Evolutionary conservation across 768 basidiomycete species (phyloP).

Genomic region (Leccinellum rugosiceps): DNA sequence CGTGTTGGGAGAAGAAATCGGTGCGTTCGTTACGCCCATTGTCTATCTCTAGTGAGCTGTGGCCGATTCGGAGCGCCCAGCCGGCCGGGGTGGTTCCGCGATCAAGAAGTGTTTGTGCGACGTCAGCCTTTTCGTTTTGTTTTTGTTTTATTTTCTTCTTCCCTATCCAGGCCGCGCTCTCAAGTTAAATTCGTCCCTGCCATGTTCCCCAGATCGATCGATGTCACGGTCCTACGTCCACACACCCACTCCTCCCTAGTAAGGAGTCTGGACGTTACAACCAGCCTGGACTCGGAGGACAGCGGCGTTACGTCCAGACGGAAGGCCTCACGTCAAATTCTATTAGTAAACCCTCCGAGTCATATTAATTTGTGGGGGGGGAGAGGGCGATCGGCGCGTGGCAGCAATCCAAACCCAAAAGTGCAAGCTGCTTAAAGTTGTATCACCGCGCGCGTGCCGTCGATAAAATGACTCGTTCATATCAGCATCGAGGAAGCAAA

Average conservation of each 20-base stretch:
- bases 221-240: too few species aligned
- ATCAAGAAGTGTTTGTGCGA: background rate
- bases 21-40: background rate
- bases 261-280: too few species aligned
- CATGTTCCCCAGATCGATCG: background rate
- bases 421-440: background rate
- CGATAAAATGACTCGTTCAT: background rate
- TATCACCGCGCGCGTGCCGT: background rate
- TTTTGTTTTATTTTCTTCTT: background rate
- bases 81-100: too few species aligned
- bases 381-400: background rate
- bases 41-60: background rate
- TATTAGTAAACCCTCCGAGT: conserved; percentile 42
- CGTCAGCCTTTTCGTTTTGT: background rate
- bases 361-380: background rate
- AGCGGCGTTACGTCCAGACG: conserved; percentile 55
- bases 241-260: too few species aligned
- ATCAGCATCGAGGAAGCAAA: background rate
- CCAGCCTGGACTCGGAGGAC: conserved; percentile 20
- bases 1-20: background rate
- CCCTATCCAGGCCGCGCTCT: background rate
- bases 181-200: background rate
- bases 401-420: background rate
- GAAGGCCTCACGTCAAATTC: conserved; percentile 62
- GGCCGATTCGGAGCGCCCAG: background rate